Evolutionary conservation across 164 flowering plant genomes (phyloP).

Genomic region (Cinnamomum chago): DNA sequence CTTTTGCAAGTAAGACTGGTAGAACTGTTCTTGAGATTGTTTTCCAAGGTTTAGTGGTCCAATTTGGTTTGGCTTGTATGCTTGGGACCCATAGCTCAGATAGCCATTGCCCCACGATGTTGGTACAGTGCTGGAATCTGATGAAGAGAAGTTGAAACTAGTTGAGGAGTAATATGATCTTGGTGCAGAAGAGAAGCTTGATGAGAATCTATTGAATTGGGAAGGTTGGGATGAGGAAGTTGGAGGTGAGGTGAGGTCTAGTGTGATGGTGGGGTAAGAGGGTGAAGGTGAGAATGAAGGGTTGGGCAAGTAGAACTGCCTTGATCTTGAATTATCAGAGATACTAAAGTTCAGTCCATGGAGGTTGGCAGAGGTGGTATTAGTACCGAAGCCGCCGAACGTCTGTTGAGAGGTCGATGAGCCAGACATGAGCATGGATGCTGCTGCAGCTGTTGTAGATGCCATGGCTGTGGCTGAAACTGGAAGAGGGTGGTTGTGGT

Average conservation of each 20-base stretch:
- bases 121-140: conserved; percentile 28
- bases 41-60: conserved; percentile 28
- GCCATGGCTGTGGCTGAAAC: conserved; percentile 91
- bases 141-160: conserved; percentile 56
- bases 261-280: conserved; percentile 73
- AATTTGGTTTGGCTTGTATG: conserved; percentile 28
- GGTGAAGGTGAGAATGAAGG: conserved; percentile 51
- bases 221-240: conserved; percentile 30
- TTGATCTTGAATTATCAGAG: conserved; percentile 44
- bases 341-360: conserved; percentile 58
- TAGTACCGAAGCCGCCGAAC: conserved; percentile 7
- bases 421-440: conserved; percentile 74
- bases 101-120: conserved; percentile 38
- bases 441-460: conserved; percentile 93
- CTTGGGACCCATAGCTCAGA: conserved; percentile 31
- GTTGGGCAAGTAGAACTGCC: conserved; percentile 51
- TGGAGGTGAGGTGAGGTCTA: conserved; percentile 74
- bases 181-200: conserved; percentile 23
- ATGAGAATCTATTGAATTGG: conserved; percentile 35
- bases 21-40: conserved; percentile 37
- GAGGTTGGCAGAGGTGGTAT: conserved; percentile 28
- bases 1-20: conserved; percentile 41
- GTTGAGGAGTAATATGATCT: conserved; percentile 40
- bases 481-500: conserved; percentile 84
- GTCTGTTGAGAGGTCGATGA: conserved; percentile 26